A percentile compares a stretch with the other conserved stretches of the same genome.
These are phyloP conservation scores for Alternaria tenuissima DNA, from an alignment of 2,329 filamentous ascomycete genomes.

Conservation along the genomic window DNA sequence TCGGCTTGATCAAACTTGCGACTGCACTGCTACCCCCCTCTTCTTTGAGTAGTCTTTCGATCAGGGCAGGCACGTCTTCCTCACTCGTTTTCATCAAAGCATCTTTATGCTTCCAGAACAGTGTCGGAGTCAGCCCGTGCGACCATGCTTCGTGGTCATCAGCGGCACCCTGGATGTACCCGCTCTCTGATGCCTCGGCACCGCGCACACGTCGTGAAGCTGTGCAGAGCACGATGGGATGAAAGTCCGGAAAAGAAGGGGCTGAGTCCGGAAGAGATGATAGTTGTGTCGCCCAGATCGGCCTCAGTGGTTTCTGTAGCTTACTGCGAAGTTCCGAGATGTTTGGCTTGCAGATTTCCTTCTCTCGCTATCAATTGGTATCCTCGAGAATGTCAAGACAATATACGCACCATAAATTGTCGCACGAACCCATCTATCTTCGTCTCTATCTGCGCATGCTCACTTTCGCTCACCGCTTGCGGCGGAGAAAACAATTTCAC, in stretches of 20 bases:
- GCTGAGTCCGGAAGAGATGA: slow-evolving; percentile 60
- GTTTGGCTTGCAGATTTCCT: slow-evolving; percentile 67
- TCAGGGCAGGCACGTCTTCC: slow-evolving; percentile 65
- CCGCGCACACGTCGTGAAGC: slow-evolving; percentile 76
- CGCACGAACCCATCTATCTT: slow-evolving; percentile 65
- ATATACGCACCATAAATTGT: slow-evolving; percentile 54
- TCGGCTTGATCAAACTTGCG: slow-evolving; percentile 54
- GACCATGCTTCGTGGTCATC: slow-evolving; percentile 97
- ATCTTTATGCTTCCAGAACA: slow-evolving; percentile 80
- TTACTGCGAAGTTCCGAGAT: slow-evolving; percentile 62
- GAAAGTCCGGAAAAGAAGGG: slow-evolving; percentile 63
- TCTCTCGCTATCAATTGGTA: slow-evolving; percentile 3
- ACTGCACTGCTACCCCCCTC: slow-evolving; percentile 19
- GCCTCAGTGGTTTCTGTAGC: slow-evolving; percentile 75
- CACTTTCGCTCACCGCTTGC: slow-evolving; percentile 74
- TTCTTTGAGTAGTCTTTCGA: slow-evolving; percentile 53
- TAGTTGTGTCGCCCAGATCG: slow-evolving; percentile 81
- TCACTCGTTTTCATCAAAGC: slow-evolving; percentile 71
- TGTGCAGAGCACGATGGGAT: slow-evolving; percentile 84
- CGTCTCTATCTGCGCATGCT: slow-evolving; percentile 79
- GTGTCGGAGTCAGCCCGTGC: slow-evolving; percentile 73
- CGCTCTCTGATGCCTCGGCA: slow-evolving; percentile 72
- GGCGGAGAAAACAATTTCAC: slow-evolving; percentile 72
- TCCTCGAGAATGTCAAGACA: background rate
- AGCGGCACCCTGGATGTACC: slow-evolving; percentile 92